Base-by-base conservation (phyloP, 768 basidiomycete species). In the Suillus subaureus region DNA sequence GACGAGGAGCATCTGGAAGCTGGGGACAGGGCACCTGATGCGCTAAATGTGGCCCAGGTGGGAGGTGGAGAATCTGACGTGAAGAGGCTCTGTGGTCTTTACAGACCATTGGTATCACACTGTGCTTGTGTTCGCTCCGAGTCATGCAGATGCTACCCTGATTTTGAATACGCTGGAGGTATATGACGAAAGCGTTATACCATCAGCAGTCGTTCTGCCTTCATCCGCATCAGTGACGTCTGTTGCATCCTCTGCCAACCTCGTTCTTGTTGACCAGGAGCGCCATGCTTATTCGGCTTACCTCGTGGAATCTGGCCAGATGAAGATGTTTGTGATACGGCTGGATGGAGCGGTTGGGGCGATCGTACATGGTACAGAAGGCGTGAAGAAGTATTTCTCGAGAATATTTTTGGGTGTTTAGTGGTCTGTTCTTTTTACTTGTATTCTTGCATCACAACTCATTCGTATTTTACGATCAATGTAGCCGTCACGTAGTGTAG, bases 231-330 rank as follows among this genome's bases (percentile, higher is more conserved):
- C 54, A n/a, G 45, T 13, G 6, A 21, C 26, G 15, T 21, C 51
- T 9, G 31, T 8, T 61, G 61, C 26, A 63, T 40, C 49, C 43
- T 31, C n/a, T 40, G 74, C 75, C 1, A 74, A 76, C 62, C 73
- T 71, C 28, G 72, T 78, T 15, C 61, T 83, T 11, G 75, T 77
- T 31, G 80, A 81, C 64, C 62, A 64, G 16, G 68, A 69, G 1
- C 78, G 78, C 13, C 73, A 79, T 63, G 81, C 81, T 1, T 74
- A 78, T 66, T 68, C 68, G 4, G 72, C 76, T 1, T 83, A 83
- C 71, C 70, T 71, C 51, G 70, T 76, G n/a, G 66, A 64, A 28
- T 71, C 74, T 23, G 73, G 72, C 5, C 77, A 76, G 49, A 68
- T 68, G 12, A 67, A 78, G 15, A 74, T 75, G 5, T 72, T 81